phyloP scores from a whole-genome alignment of 2,329 filamentous ascomycete species.

The Leptodontidium sp. region DNA sequence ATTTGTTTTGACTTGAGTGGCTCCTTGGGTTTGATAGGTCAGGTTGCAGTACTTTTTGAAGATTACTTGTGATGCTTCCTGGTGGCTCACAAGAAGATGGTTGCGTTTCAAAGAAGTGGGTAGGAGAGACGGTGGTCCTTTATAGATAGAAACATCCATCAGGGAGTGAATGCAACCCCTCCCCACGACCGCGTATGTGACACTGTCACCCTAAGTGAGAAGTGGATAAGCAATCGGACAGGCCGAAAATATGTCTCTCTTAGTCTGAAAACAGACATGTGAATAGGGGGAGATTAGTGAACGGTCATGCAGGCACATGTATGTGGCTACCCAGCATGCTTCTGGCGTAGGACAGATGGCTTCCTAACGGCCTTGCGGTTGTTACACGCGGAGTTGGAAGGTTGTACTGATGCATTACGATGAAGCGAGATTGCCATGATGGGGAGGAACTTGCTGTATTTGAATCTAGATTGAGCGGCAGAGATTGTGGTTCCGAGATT shows the following conservation, averaged over 20 bases:
- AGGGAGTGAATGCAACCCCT: background rate
- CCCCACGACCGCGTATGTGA: background rate
- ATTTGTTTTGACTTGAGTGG: background rate
- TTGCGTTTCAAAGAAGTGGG: background rate
- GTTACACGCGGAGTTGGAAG: slow-evolving; percentile 2
- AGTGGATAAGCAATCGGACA: background rate
- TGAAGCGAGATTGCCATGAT: background rate
- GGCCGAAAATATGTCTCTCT: slow-evolving; percentile 5
- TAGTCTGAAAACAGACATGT: background rate
- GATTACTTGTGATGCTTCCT: no score
- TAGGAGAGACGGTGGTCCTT: background rate
- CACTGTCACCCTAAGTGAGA: background rate
- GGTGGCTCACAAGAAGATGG: background rate
- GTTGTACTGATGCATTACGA: background rate
- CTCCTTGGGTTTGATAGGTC: no score
- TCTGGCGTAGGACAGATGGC: background rate
- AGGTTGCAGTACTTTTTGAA: background rate
- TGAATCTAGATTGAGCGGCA: no score
- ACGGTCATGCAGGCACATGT: slow-evolving; percentile 5
- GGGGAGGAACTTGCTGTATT: background rate
- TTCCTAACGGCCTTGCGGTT: background rate
- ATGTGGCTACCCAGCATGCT: slow-evolving; percentile 7
- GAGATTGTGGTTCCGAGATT: background rate
- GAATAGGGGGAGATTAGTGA: slow-evolving; percentile 12
- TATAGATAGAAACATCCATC: background rate